Evolutionary conservation across 2,329 filamentous ascomycete genomes (phyloP), one percentile per base, ranked within the genome.

Genomic region (Colletotrichum graminicola): DNA sequence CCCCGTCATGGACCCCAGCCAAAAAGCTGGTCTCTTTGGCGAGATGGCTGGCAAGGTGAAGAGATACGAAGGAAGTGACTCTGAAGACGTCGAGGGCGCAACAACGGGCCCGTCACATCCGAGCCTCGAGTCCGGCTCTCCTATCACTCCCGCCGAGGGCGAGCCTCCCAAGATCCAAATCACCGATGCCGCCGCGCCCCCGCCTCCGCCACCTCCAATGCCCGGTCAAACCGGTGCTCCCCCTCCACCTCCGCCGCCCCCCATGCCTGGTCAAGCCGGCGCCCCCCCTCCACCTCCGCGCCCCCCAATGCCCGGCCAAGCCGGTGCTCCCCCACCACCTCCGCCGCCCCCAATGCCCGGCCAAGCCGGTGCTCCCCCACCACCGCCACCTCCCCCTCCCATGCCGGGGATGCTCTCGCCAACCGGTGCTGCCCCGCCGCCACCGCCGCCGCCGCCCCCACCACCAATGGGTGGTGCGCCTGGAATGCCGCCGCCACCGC

Each of bases 21-120:
- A 84, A 84, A 90, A 85, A 84, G 90, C 78, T 80, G 95, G 83
- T 78, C 92, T 84, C 82, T 87, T 84, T 86, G 85, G 82, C 77
- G 90, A 97, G 81, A 91, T 97, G 75, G 88, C 90, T 43, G 89
- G 91, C 62, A 96, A 93, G 82, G 88, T 95, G 77, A 92, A 91
- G 82, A 89, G 84, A 72, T 89, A 90, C 76, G 93, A 93, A 77
- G 92, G 86, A 56, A 93, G 92, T 78, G 93, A 94, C 76, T 92
- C 90, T 41, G 91, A 93, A 75, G 89, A 90, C 51, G 89, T 86
- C 52, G 92, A 93, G 75, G 90, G 89, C 64, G 86, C 92, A 70
- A 93, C 92, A 1, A 94, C 92, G 45, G 93, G 91, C 34, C 89
- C 92, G 56, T 93, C 91, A 26, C 91, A 94, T 78, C 92, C 91